These are phyloP conservation scores for Penicillium janthinellum DNA, from an alignment of 2,329 filamentous ascomycete species.

Conservation along the genomic window DNA sequence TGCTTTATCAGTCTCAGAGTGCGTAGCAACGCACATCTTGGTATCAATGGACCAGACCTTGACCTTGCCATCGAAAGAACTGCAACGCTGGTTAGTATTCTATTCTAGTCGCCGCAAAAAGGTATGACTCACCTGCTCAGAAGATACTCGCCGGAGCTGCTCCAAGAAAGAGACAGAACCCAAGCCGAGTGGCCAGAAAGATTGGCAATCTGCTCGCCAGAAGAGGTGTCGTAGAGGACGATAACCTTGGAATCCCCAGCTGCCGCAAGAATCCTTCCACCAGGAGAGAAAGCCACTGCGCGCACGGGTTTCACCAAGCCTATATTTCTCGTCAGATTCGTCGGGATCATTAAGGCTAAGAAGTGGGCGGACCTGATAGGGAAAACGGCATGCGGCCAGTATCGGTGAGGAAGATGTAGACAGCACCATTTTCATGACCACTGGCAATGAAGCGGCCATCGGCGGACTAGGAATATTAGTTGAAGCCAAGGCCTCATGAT, in stretches of 20 bases:
- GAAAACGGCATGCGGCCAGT: slow-evolving; percentile 83
- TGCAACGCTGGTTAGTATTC: slow-evolving; percentile 32
- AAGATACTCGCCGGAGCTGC: slow-evolving; percentile 85
- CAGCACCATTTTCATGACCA: slow-evolving; percentile 86
- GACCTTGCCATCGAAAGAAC: slow-evolving; percentile 85
- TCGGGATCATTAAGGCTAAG: not conserved
- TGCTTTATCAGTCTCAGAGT: slow-evolving; percentile 83
- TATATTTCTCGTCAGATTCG: slow-evolving; percentile 37
- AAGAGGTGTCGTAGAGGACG: slow-evolving; percentile 85
- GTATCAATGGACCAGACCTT: slow-evolving; percentile 94
- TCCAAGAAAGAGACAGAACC: slow-evolving; percentile 93
- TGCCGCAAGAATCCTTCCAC: slow-evolving; percentile 79
- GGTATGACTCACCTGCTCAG: slow-evolving; percentile 66
- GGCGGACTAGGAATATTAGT: slow-evolving; percentile 49
- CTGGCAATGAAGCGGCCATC: slow-evolving; percentile 87
- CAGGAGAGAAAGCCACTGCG: slow-evolving; percentile 83
- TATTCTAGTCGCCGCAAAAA: no score
- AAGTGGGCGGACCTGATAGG: slow-evolving; percentile 64
- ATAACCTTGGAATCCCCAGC: slow-evolving; percentile 88
- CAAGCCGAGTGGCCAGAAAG: slow-evolving; percentile 78
- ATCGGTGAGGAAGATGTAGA: slow-evolving; percentile 95
- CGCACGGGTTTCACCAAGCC: slow-evolving; percentile 86
- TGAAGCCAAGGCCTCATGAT: not conserved
- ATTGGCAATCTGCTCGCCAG: slow-evolving; percentile 89
- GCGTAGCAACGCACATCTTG: slow-evolving; percentile 83